phyloP scores from a whole-genome alignment of 148 eudicot species.

The Chenopodium suecicum region DNA sequence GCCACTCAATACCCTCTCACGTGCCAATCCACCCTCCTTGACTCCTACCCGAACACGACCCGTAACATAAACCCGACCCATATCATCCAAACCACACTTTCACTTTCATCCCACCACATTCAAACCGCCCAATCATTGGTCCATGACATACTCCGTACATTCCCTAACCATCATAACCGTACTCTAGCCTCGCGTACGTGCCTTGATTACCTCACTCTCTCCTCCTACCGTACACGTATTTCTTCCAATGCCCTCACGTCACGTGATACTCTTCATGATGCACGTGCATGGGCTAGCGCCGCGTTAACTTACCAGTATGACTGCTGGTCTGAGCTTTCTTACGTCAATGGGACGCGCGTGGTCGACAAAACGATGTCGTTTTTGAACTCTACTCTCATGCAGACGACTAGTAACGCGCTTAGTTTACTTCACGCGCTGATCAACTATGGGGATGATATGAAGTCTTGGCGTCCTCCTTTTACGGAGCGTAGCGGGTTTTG shows the following conservation, averaged over 20 bases:
- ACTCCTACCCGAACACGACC: conserved; percentile 11
- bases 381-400: conserved; percentile 37
- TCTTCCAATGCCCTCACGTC: conserved; percentile 29
- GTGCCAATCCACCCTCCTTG: conserved; percentile 37
- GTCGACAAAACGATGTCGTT: conserved; percentile 57
- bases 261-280: conserved; percentile 37
- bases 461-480: conserved; percentile 51
- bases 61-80: conserved; percentile 32
- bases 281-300: conserved; percentile 70
- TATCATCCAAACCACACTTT: conserved; percentile 46
- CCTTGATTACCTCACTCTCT: conserved; percentile 41
- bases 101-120: conserved; percentile 42
- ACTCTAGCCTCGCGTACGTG: conserved; percentile 53
- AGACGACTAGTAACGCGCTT: conserved; percentile 53
- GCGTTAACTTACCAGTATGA: conserved; percentile 67
- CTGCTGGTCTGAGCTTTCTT: conserved; percentile 76
- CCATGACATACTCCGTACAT: conserved; percentile 40
- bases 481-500: conserved; percentile 87
- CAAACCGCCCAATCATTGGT: conserved; percentile 47
- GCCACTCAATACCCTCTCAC: conserved; percentile 56
- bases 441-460: conserved; percentile 36
- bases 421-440: conserved; percentile 57
- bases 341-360: conserved; percentile 53
- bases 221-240: conserved; percentile 35
- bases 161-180: conserved; percentile 55